A percentile compares a stretch with the other conserved stretches of the same genome.
phyloP scores from a whole-genome alignment of 208 protist genomes.

The Sergeia podlipaevii region DNA sequence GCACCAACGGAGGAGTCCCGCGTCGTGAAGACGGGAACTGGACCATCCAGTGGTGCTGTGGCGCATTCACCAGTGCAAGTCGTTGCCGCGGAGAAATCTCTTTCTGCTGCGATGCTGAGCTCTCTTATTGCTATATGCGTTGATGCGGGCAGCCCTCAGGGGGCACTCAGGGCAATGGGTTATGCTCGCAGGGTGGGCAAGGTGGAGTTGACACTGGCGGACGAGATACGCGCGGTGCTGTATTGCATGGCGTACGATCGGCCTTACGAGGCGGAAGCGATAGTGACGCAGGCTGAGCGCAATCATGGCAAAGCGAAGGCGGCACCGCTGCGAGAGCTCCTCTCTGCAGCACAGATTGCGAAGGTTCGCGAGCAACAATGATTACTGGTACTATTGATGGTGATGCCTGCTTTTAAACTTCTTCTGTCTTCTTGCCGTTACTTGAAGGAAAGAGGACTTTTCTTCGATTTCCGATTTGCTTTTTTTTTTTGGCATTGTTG shows the following conservation, averaged over 20 bases:
- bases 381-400: no score
- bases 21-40: slow-evolving; percentile 60
- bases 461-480: no score
- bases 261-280: slow-evolving; percentile 63
- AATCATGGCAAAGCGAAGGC: slow-evolving; percentile 30
- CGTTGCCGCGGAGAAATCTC: slow-evolving; percentile 18
- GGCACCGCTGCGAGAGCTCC: slow-evolving; percentile 45
- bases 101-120: slow-evolving; percentile 50
- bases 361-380: slow-evolving; percentile 27
- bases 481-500: no score
- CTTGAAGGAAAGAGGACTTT: no score
- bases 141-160: slow-evolving; percentile 59
- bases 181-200: slow-evolving; percentile 61
- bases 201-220: slow-evolving; percentile 52
- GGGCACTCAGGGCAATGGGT: slow-evolving; percentile 56
- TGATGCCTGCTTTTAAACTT: no score
- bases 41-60: slow-evolving; percentile 33
- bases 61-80: slow-evolving; percentile 11
- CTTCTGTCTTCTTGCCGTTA: no score
- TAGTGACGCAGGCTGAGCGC: slow-evolving; percentile 44
- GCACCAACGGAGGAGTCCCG: slow-evolving; percentile 27
- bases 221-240: slow-evolving; percentile 64
- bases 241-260: slow-evolving; percentile 74
- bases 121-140: slow-evolving; percentile 79
- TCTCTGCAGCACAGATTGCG: slow-evolving; percentile 16